phyloP scores from a whole-genome alignment of 306 rosid species.

The Quercus suber region DNA sequence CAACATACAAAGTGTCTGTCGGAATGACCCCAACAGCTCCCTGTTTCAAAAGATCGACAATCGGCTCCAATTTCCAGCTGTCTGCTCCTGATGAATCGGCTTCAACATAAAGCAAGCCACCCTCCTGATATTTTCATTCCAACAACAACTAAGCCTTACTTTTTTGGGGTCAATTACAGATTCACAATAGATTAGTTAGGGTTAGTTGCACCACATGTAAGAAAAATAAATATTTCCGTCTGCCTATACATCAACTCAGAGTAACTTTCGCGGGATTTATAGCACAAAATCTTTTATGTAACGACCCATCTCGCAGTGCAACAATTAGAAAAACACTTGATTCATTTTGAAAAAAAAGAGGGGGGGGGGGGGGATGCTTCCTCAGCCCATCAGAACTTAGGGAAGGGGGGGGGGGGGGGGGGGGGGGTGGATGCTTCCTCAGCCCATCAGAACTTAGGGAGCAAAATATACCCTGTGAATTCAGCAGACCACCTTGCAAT shows the following conservation, averaged over 20 bases:
- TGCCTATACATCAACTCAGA: background rate
- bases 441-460: no score
- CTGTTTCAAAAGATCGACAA: constrained; percentile 55
- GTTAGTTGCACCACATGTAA: background rate
- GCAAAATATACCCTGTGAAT: no score
- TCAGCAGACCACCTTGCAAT: no score
- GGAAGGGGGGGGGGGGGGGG: no score
- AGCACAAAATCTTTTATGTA: background rate
- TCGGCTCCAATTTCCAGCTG: constrained; percentile 78
- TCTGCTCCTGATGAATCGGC: constrained; percentile 75
- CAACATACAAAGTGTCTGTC: constrained; percentile 74
- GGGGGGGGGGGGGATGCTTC: no score
- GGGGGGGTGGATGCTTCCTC: no score
- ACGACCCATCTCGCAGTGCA: background rate
- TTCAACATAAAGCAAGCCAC: constrained; percentile 61
- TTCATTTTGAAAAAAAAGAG: no score
- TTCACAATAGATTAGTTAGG: no score
- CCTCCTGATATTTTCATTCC: constrained; percentile 47
- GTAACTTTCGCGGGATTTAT: background rate
- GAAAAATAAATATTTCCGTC: background rate
- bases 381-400: no score
- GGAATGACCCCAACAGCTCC: constrained; percentile 97
- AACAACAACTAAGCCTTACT: no score
- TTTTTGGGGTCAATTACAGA: no score
- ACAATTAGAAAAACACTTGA: background rate